phyloP scores from a whole-genome alignment of 2,329 filamentous ascomycete genomes.

The Ascochyta koolunga region DNA sequence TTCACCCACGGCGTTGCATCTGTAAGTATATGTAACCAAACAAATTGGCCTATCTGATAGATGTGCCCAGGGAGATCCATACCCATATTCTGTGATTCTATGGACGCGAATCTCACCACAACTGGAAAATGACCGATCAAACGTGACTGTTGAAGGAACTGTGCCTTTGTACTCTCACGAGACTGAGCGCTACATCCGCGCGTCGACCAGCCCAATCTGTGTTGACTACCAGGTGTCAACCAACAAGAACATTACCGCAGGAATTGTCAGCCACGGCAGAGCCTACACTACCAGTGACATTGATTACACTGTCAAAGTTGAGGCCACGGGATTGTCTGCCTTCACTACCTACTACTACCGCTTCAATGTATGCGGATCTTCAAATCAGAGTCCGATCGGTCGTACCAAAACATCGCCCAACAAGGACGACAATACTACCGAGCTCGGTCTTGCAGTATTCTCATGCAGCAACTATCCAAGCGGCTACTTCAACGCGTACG shows the following conservation, averaged over 20 bases:
- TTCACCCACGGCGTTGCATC: slow-evolving; percentile 55
- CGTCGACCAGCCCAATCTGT: slow-evolving; percentile 68
- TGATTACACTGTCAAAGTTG: slow-evolving; percentile 76
- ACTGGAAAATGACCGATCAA: slow-evolving; percentile 49
- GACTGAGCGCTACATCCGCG: slow-evolving; percentile 58
- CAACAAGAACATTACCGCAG: slow-evolving; percentile 52
- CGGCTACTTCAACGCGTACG: slow-evolving; percentile 58
- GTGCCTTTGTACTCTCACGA: slow-evolving; percentile 61
- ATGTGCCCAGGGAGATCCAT: slow-evolving; percentile 47
- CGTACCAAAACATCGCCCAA: slow-evolving; percentile 72
- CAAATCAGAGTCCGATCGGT: slow-evolving; percentile 66
- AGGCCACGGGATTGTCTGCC: slow-evolving; percentile 66
- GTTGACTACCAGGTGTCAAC: slow-evolving; percentile 67
- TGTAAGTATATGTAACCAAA: slow-evolving; percentile 13
- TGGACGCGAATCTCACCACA: slow-evolving; percentile 47
- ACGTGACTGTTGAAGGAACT: slow-evolving; percentile 62
- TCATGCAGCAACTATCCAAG: slow-evolving; percentile 65
- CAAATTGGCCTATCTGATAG: not conserved
- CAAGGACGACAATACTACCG: slow-evolving; percentile 60
- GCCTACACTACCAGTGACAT: slow-evolving; percentile 75
- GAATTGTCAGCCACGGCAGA: slow-evolving; percentile 61
- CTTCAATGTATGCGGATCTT: slow-evolving; percentile 70
- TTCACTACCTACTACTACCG: slow-evolving; percentile 74
- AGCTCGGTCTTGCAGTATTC: slow-evolving; percentile 70
- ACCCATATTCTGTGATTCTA: slow-evolving; percentile 46